These are phyloP conservation scores for Acanthamoeba quina DNA, from an alignment of 208 protist species.

Conservation along the genomic window DNA sequence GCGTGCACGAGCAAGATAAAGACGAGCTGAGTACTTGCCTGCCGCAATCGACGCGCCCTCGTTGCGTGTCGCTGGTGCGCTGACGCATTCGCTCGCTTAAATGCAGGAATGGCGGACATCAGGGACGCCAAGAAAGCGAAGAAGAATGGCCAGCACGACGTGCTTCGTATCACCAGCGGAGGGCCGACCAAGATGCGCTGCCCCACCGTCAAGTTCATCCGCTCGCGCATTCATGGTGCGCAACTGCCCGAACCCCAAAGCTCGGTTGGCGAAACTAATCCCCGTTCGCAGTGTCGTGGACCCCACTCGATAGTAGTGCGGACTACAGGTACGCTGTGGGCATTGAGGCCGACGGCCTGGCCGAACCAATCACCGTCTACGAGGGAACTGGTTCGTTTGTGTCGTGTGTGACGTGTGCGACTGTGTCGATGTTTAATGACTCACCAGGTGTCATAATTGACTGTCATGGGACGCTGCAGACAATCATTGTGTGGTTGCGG, in stretches of 20 bases:
- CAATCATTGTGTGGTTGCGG: background rate
- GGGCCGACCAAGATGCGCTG: background rate
- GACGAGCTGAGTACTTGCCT: background rate
- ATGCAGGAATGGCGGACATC: conserved; percentile 19
- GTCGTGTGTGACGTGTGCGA: too few species aligned
- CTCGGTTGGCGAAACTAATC: background rate
- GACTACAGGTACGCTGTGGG: background rate
- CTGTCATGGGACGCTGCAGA: background rate
- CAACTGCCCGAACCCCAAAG: too few species aligned
- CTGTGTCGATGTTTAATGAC: too few species aligned
- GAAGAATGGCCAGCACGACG: background rate
- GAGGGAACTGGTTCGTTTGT: background rate
- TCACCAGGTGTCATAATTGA: too few species aligned
- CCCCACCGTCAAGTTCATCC: background rate
- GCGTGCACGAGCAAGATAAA: conserved; percentile 4
- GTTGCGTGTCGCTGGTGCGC: background rate
- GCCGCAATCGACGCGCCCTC: background rate
- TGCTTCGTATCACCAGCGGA: conserved; percentile 21
- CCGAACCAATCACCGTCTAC: background rate
- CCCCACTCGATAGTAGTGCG: background rate
- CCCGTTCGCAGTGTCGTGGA: background rate
- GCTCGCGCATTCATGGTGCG: background rate
- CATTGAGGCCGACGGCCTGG: background rate
- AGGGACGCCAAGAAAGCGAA: background rate
- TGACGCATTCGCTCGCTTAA: background rate